phyloP scores from a whole-genome alignment of 106 monocot genomes.

The Iris macrosiphon region DNA sequence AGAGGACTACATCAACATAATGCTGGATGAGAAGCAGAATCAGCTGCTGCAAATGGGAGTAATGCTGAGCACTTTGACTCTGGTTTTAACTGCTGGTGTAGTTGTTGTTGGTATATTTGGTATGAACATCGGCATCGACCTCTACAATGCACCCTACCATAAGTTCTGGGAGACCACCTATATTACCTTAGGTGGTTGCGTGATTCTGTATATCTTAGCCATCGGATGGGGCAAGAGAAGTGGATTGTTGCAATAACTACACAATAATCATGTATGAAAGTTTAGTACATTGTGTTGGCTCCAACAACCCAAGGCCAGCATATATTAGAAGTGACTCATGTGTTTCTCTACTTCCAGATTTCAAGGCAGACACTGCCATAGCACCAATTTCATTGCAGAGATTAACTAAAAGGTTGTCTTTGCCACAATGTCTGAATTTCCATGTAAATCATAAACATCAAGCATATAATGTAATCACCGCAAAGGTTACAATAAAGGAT shows the following conservation, averaged over 20 bases:
- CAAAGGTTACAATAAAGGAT: too few relatives aligned
- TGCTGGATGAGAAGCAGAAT: constrained; percentile 23
- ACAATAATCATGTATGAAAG: too few relatives aligned
- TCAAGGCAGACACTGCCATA: too few relatives aligned
- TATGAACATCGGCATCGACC: constrained; percentile 17
- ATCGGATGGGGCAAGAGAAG: constrained; percentile 18
- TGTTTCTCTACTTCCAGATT: too few relatives aligned
- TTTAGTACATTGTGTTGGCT: too few relatives aligned
- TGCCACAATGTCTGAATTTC: too few relatives aligned
- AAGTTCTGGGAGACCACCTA: constrained; percentile 12
- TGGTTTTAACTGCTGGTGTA: constrained; percentile 6
- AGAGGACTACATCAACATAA: constrained; percentile 25
- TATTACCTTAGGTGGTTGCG: neutral
- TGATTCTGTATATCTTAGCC: constrained; percentile 11
- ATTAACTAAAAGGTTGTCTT: too few relatives aligned
- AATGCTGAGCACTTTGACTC: constrained; percentile 14
- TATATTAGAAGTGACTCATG: too few relatives aligned
- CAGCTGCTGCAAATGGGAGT: constrained; percentile 23
- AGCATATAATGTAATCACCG: too few relatives aligned
- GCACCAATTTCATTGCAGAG: too few relatives aligned
- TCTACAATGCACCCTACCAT: constrained; percentile 1
- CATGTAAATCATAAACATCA: too few relatives aligned
- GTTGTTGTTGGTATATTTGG: constrained; percentile 17
- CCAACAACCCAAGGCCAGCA: too few relatives aligned
- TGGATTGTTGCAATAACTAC: constrained; percentile 12